Percentiles rank a stretch among this genome's conserved stretches.
Conservation (phyloP, 2,329 filamentous ascomycete genomes). For the Paracorniculantispora psalliotae region DNA sequence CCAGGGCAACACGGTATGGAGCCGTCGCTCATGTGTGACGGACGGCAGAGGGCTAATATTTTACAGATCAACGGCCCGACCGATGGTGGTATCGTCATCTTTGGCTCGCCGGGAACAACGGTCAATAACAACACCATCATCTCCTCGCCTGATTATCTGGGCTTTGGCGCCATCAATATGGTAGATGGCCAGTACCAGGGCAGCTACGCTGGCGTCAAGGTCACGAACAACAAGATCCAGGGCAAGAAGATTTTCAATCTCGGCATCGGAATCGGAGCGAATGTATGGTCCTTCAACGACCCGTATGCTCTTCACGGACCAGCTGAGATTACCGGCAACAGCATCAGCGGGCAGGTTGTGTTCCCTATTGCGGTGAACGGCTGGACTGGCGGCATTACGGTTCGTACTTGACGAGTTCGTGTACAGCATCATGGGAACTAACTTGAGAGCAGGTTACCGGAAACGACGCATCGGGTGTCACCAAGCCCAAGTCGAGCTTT, state of each 20-base stretch:
- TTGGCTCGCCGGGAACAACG: conserved; percentile 21
- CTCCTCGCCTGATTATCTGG: conserved; percentile 19
- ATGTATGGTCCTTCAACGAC: conserved; percentile 22
- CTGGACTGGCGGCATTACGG: conserved; percentile 20
- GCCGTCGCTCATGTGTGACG: too few relatives aligned
- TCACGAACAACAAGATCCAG: conserved; percentile 21
- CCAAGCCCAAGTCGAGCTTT: conserved; percentile 19
- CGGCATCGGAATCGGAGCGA: conserved; percentile 22
- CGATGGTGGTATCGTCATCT: conserved; percentile 23
- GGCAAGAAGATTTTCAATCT: conserved; percentile 20
- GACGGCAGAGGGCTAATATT: not conserved
- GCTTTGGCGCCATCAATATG: conserved; percentile 25
- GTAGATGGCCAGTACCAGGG: conserved; percentile 21
- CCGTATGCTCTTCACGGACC: conserved; percentile 17
- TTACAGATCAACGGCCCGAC: conserved; percentile 20
- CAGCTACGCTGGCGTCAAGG: conserved; percentile 21
- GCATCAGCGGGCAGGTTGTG: conserved; percentile 18
- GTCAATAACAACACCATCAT: conserved; percentile 21
- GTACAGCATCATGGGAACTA: not conserved
- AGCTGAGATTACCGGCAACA: conserved; percentile 19
- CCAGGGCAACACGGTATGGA: conserved; percentile 19
- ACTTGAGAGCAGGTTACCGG: conserved; percentile 15
- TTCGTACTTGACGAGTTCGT: not conserved
- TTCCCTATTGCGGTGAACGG: conserved; percentile 24
- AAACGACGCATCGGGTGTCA: conserved; percentile 19